Evolutionary conservation across 2,329 filamentous ascomycete species (phyloP).

Genomic region (Rutstroemia sp.): DNA sequence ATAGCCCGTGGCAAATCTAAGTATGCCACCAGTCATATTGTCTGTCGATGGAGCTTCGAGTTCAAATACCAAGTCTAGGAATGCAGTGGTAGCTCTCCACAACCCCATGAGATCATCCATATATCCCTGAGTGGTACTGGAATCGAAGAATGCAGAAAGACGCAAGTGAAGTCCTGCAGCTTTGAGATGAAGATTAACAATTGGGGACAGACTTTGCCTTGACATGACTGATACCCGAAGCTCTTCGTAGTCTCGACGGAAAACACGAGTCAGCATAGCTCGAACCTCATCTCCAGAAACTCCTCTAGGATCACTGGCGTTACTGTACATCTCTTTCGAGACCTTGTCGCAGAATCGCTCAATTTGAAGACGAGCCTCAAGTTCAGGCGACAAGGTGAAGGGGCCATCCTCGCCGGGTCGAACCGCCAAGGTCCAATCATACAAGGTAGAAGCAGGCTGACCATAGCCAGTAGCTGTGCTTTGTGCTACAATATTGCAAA

Average conservation of each 20-base stretch:
- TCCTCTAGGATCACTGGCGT: conserved; percentile 64
- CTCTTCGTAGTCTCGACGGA: conserved; percentile 57
- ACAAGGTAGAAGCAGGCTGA: conserved; percentile 70
- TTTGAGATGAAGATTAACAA: conserved; percentile 59
- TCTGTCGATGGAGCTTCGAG: conserved; percentile 45
- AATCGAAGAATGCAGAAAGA: conserved; percentile 74
- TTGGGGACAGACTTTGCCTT: conserved; percentile 45
- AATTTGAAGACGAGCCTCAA: conserved; percentile 62
- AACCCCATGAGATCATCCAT: conserved; percentile 68
- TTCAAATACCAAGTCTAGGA: conserved; percentile 53
- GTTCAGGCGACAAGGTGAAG: conserved; percentile 51
- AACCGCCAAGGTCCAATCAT: conserved; percentile 64
- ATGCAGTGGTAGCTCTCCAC: conserved; percentile 63
- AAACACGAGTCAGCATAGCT: conserved; percentile 59
- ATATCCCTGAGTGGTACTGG: conserved; percentile 62
- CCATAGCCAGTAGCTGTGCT: conserved; percentile 77
- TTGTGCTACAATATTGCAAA: conserved; percentile 78
- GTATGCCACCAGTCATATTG: conserved; percentile 36
- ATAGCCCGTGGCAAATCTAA: conserved; percentile 66
- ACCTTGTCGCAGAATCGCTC: conserved; percentile 72
- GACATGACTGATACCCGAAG: conserved; percentile 54
- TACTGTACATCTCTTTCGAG: conserved; percentile 73
- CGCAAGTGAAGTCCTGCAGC: conserved; percentile 70
- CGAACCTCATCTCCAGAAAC: conserved; percentile 61
- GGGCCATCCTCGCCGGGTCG: conserved; percentile 52